Base-by-base conservation (phyloP, 1,139 yeast genomes). In the Sugiyamaella neomexicana region DNA sequence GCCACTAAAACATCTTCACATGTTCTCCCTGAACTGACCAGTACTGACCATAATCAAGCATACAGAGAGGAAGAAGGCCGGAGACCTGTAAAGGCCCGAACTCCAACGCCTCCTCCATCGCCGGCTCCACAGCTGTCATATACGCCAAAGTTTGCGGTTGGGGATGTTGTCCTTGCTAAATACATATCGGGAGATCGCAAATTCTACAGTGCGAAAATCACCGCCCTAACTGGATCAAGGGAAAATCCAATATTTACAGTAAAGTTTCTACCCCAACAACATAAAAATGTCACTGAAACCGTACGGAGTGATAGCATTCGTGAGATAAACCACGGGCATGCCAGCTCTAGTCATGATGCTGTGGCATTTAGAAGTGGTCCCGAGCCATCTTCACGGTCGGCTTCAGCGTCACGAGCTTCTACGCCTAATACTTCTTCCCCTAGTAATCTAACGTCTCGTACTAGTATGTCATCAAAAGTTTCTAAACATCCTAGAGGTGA, bases 141-240 rank as follows among this genome's bases (percentile, higher is more conserved):
- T 10, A 10, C 5, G 5, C 20, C 34, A 2, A 36, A 37, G 34
- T 64, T 55, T 48, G 50, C 52, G 15, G 63, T 63, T 5, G 71
- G 71, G 3, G 60, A 58, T 25, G 44, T 45, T 2, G 67, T 68
- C 10, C 52, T 65, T 52, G 71, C 70, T 2, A 54, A 61, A 27
- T 64, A 68, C 63, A 38, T 63, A 8, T 57, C 67, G 7, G 67
- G 68, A 12, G 69, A 66, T 52, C 62, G 64, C 25, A 66, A 65
- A 51, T 67, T 58, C 55, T 58, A 64, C 40, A 58, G 54, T 8
- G 71, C 70, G 2, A 64, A 61, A 49, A 59, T 69, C 31, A 62
- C 70, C 1, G 60, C 67, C 5, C 55, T 68, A 16, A 65, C 72
- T 6, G 72, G 72, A 1, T 62, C 68, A 10, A 32, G 56, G 16